Evolutionary conservation across 1,139 yeast genomes (phyloP).

Genomic region (Nematodospora anomalae): DNA sequence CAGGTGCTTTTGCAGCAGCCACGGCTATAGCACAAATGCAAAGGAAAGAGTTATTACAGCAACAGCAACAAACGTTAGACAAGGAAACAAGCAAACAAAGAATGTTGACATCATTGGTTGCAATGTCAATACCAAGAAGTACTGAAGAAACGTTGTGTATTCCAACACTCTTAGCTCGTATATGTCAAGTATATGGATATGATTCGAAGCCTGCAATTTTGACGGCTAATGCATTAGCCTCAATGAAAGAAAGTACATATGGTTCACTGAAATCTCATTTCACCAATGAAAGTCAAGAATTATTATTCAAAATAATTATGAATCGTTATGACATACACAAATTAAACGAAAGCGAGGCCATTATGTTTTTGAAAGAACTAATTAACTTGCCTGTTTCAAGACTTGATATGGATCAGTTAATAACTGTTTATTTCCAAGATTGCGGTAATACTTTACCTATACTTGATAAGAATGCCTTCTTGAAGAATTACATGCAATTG

Average conservation of each 20-base stretch:
- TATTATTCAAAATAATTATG: constrained; percentile 28
- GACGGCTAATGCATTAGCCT: constrained; percentile 69
- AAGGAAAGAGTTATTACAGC: constrained; percentile 27
- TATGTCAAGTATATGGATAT: constrained; percentile 70
- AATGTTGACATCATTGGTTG: constrained; percentile 62
- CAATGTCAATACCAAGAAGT: constrained; percentile 71
- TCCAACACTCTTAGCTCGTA: constrained; percentile 66
- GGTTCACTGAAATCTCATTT: constrained; percentile 12
- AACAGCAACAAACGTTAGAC: constrained; percentile 22
- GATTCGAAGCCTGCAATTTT: constrained; percentile 65
- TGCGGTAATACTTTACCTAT: constrained; percentile 78
- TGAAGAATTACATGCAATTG: constrained; percentile 54
- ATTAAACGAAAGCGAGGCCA: constrained; percentile 37
- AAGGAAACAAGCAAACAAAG: constrained; percentile 47
- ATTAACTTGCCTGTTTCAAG: constrained; percentile 52
- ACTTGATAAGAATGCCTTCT: constrained; percentile 63
- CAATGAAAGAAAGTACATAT: constrained; percentile 50
- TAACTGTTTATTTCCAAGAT: constrained; percentile 66
- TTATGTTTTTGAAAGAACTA: constrained; percentile 43
- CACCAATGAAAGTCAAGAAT: constrained; percentile 16
- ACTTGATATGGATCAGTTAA: constrained; percentile 55
- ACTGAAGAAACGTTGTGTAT: constrained; percentile 76
- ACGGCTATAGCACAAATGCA: constrained; percentile 62
- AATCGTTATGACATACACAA: constrained; percentile 29
- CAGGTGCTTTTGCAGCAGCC: constrained; percentile 76